phyloP scores from a whole-genome alignment of 2,329 filamentous ascomycete species.

The Aphanoascus verrucosus region DNA sequence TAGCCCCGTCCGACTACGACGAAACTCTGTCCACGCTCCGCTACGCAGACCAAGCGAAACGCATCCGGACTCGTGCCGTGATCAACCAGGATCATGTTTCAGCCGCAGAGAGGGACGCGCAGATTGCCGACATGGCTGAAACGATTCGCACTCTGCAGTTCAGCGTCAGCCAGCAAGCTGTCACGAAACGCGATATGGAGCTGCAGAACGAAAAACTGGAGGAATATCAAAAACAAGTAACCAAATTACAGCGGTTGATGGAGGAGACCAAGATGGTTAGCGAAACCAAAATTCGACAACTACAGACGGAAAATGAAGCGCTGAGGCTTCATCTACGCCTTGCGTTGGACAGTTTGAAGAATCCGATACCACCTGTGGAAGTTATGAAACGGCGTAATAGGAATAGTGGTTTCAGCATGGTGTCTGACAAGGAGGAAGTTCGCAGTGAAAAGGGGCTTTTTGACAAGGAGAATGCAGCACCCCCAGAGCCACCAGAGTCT shows the following conservation, averaged over 20 bases:
- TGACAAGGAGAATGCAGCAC: slow-evolving; percentile 32
- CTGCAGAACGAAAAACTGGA: slow-evolving; percentile 75
- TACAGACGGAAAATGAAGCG: slow-evolving; percentile 85
- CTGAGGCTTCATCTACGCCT: slow-evolving; percentile 78
- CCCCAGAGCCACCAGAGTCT: slow-evolving; percentile 24
- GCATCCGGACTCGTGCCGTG: slow-evolving; percentile 83
- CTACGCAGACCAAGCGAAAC: slow-evolving; percentile 95
- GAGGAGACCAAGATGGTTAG: slow-evolving; percentile 83
- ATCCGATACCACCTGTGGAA: slow-evolving; percentile 60
- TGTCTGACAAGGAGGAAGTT: slow-evolving; percentile 46
- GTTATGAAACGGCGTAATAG: slow-evolving; percentile 23
- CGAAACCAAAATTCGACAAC: slow-evolving; percentile 83
- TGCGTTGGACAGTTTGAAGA: slow-evolving; percentile 74
- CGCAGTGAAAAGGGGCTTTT: slow-evolving; percentile 35
- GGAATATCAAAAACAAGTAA: slow-evolving; percentile 86
- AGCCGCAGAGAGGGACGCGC: slow-evolving; percentile 82
- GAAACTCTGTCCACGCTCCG: slow-evolving; percentile 92
- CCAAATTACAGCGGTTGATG: slow-evolving; percentile 87
- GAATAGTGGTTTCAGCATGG: slow-evolving; percentile 30
- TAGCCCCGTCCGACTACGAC: slow-evolving; percentile 89
- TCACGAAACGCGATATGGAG: slow-evolving; percentile 63
- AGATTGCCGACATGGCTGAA: slow-evolving; percentile 89
- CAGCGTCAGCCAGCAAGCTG: slow-evolving; percentile 51
- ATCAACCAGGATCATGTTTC: slow-evolving; percentile 95
- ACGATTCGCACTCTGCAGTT: slow-evolving; percentile 82